Evolutionary conservation across 2,329 filamentous ascomycete genomes (phyloP).

Genomic region (Raffaelea deltoideospora): DNA sequence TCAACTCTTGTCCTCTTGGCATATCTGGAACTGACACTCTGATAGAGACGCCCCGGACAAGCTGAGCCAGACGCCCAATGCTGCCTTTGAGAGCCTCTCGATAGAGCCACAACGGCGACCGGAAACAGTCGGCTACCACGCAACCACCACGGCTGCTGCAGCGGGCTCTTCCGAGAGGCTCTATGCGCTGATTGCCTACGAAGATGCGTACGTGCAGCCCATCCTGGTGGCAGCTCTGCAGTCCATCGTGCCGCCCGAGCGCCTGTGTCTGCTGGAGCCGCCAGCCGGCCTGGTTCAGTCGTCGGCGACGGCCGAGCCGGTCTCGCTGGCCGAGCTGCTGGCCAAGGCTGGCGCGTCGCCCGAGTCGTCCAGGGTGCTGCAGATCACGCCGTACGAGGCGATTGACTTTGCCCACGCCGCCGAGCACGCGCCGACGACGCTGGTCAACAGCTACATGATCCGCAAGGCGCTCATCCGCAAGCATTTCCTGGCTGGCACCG

Average conservation of each 20-base stretch:
- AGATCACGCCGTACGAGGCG: slow-evolving; percentile 75
- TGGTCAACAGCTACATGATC: slow-evolving; percentile 86
- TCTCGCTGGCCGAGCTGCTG: slow-evolving; percentile 21
- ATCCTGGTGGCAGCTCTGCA: slow-evolving; percentile 63
- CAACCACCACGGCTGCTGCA: too few relatives aligned
- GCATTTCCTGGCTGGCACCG: slow-evolving; percentile 76
- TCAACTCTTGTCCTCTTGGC: neutral
- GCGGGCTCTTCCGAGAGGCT: slow-evolving; percentile 17
- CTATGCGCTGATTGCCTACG: slow-evolving; percentile 68
- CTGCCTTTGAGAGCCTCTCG: too few relatives aligned
- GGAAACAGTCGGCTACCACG: too few relatives aligned
- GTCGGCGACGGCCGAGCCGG: slow-evolving; percentile 13
- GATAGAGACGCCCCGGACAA: too few relatives aligned
- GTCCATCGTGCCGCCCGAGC: slow-evolving; percentile 37
- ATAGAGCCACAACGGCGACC: too few relatives aligned
- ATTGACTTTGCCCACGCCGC: slow-evolving; percentile 71
- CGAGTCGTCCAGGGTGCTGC: slow-evolving; percentile 37
- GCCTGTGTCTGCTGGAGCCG: slow-evolving; percentile 28
- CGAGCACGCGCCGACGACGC: slow-evolving; percentile 40
- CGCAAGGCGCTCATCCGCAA: slow-evolving; percentile 94
- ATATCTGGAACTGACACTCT: too few relatives aligned
- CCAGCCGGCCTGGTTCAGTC: slow-evolving; percentile 1
- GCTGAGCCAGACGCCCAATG: too few relatives aligned
- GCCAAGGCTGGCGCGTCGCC: slow-evolving; percentile 12
- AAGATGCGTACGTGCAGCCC: slow-evolving; percentile 78